Conservation (phyloP, 768 basidiomycete species). For the Suillus fuscotomentosus region DNA sequence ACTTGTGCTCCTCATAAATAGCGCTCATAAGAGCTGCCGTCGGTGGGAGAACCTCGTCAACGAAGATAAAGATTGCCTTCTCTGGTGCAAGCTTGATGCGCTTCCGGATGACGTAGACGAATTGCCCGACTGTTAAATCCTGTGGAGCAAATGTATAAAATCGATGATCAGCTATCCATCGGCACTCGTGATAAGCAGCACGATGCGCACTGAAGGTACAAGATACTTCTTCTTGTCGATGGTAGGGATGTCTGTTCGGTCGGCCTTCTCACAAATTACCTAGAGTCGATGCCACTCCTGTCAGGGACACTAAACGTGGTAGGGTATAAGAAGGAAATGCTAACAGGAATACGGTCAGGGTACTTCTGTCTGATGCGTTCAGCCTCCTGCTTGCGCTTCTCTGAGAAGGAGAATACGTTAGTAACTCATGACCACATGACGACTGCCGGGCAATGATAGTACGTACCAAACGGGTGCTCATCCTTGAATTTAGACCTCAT, state of each 20-base stretch:
- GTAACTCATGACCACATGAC: conserved; percentile 28
- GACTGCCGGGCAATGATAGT: conserved; percentile 21
- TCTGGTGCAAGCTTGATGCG: conserved; percentile 99
- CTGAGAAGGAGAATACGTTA: conserved; percentile 40
- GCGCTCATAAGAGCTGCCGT: conserved; percentile 98
- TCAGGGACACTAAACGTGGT: conserved; percentile 10
- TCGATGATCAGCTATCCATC: conserved; percentile 27
- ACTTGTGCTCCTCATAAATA: conserved; percentile 99
- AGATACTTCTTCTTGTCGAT: conserved; percentile 99
- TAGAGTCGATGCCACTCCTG: conserved; percentile 30
- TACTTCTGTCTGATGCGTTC: conserved; percentile 99
- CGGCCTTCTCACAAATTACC: conserved; percentile 99
- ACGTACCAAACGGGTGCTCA: conserved; percentile 93
- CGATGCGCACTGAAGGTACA: conserved; percentile 81
- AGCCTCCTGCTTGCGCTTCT: conserved; percentile 99
- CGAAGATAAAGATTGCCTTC: conserved; percentile 99
- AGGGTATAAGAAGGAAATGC: conserved; percentile 25
- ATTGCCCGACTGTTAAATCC: conserved; percentile 97
- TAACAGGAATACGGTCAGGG: conserved; percentile 94
- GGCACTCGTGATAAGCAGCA: background rate
- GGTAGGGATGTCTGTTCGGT: conserved; percentile 96
- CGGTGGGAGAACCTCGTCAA: conserved; percentile 97
- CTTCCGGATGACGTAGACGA: conserved; percentile 99
- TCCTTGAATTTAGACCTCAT: conserved; percentile 99
- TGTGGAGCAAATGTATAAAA: conserved; percentile 29